phyloP scores from a whole-genome alignment of 768 basidiomycete species.

The Suillus spraguei region DNA sequence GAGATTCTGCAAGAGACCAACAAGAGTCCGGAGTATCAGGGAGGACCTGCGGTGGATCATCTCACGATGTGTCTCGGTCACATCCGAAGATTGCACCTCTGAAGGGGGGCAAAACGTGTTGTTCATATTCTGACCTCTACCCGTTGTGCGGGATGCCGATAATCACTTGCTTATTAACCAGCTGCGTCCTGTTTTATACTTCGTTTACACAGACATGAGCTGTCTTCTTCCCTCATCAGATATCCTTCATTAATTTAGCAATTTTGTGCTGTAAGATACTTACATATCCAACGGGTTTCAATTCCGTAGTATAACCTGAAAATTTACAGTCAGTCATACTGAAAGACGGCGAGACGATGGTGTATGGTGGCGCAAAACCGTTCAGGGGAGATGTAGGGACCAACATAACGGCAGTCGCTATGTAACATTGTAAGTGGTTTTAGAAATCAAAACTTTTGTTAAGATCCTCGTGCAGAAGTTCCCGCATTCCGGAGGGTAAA shows the following conservation, averaged over 20 bases:
- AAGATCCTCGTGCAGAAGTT: conserved; percentile 83
- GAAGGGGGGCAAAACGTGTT: not conserved
- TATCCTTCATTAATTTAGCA: not conserved
- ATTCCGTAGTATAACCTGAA: not conserved
- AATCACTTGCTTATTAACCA: not conserved
- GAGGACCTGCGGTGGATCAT: not conserved
- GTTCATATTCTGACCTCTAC: not conserved
- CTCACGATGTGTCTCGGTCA: not conserved
- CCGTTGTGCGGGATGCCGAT: not conserved
- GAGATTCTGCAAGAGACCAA: not conserved
- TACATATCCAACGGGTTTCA: not conserved
- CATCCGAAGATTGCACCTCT: not conserved
- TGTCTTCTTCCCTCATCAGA: not conserved
- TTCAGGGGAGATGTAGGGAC: not conserved
- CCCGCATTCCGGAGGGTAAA: conserved; percentile 89
- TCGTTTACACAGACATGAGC: not conserved
- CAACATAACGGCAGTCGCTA: not conserved
- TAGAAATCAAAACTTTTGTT: conserved; percentile 85
- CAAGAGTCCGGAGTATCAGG: not conserved
- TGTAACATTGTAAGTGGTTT: conserved; percentile 16
- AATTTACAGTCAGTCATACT: not conserved
- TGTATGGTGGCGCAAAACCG: not conserved
- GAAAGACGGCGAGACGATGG: not conserved
- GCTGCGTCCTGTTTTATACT: not conserved
- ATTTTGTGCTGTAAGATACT: not conserved